These are phyloP conservation scores for Zygosaccharomyces bailii DNA, from an alignment of 805 yeast species.

Conservation along the genomic window DNA sequence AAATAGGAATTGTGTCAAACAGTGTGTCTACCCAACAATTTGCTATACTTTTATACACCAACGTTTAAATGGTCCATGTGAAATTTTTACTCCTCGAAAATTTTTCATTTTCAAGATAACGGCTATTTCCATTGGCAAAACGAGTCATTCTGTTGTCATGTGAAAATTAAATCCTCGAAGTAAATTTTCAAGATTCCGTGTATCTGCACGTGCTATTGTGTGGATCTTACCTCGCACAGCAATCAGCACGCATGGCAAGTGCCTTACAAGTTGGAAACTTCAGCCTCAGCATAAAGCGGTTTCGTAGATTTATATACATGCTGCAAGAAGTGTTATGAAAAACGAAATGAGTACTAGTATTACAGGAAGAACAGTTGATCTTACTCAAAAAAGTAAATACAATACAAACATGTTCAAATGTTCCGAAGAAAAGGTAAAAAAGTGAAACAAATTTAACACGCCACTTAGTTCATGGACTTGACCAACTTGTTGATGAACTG, in stretches of 20 bases:
- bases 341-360: neutral
- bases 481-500: constrained; percentile 90
- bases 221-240: too few relatives aligned
- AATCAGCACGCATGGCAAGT: too few relatives aligned
- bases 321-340: neutral
- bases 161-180: neutral
- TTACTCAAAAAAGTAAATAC: constrained; percentile 5
- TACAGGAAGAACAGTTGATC: constrained; percentile 6
- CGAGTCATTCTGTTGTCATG: neutral
- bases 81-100: neutral
- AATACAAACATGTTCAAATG: constrained; percentile 4
- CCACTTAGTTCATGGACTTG: constrained; percentile 82
- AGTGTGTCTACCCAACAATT: neutral
- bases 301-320: neutral
- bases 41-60: neutral
- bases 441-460: neutral
- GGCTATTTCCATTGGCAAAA: neutral
- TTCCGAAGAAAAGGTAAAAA: neutral
- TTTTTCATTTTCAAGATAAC: neutral
- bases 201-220: too few relatives aligned
- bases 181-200: too few relatives aligned
- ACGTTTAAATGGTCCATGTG: neutral
- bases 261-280: too few relatives aligned
- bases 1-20: neutral
- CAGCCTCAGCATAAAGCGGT: neutral